Evolutionary conservation across 345 rosid species (phyloP), one percentile per base, ranked within the genome.

Genomic region (Conringia planisiliqua): DNA sequence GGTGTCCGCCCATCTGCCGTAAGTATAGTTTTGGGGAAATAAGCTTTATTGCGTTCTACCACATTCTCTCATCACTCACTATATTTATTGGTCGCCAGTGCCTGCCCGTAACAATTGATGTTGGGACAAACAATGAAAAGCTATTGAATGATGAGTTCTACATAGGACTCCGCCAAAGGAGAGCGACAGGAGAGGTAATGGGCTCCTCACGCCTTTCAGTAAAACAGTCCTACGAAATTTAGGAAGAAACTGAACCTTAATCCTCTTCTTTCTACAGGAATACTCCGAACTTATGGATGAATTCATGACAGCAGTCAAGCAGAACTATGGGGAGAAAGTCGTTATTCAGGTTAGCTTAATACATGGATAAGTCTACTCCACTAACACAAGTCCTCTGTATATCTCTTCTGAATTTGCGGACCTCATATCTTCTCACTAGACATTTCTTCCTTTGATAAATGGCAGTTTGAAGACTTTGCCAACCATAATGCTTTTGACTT

Each of bases 1-100:
- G 98, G 98, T 67, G 92, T 95, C 83, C 93, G 90, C 32, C 97
- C 98, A 69, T 94, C 97, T 57, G 94, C 96, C 13, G 98, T 94
- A 80, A 87, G 97, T 84, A 30, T 72, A 42, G 38, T 18, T 42
- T 27, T 76, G 44, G 44, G 65, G 6, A 36, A 11, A 59, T 51
- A 35, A 24, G 56, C 40, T 76, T 69, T 52, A 24, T 43, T 16
- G 39, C 68, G 18, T 43, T 51, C 47, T 52, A 51, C 64, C 48
- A n/a, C 47, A 43, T 68, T 26, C 32, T 3, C 65, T 61, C 60
- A 55, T 38, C 44, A 52, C 58, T 48, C 30, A 65, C 43, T 47
- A 7, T 47, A 26, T 42, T 7, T 44, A 32, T 27, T 72, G 48
- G 14, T 70, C n/a, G 33, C 44, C 89, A 95, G 99, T 95, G 99